Evolutionary conservation across 306 rosid genomes (phyloP).

Genomic region (Prunus armeniaca): DNA sequence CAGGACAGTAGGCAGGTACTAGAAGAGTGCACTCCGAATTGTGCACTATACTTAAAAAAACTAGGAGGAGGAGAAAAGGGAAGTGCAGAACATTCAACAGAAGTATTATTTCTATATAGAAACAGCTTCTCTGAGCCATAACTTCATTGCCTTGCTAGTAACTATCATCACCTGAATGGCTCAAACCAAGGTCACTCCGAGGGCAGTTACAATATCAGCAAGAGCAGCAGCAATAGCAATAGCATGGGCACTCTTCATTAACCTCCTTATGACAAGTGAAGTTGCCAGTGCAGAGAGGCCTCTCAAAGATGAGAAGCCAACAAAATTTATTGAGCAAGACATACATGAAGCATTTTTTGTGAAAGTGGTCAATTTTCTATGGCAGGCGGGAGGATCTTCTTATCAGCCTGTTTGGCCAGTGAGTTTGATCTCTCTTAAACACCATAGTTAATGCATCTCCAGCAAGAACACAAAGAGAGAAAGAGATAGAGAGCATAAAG

Average conservation of each 20-base stretch:
- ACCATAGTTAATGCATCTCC: too few species aligned
- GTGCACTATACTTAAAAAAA: neutral
- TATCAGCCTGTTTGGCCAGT: slow-evolving; percentile 79
- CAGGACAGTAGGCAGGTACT: slow-evolving; percentile 14
- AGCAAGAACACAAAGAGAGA: neutral
- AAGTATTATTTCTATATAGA: neutral
- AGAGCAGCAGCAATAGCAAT: slow-evolving; percentile 19
- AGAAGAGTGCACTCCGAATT: slow-evolving; percentile 17
- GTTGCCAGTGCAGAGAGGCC: slow-evolving; percentile 46
- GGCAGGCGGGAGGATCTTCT: slow-evolving; percentile 55
- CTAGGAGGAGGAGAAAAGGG: neutral
- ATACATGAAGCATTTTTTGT: slow-evolving; percentile 30
- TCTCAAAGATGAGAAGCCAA: slow-evolving; percentile 38
- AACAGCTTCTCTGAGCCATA: neutral
- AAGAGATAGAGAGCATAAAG: too few species aligned
- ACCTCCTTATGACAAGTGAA: slow-evolving; percentile 39
- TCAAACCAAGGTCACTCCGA: slow-evolving; percentile 18
- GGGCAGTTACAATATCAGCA: slow-evolving; percentile 31
- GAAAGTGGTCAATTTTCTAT: slow-evolving; percentile 42
- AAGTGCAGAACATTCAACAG: slow-evolving; percentile 3
- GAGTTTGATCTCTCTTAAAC: slow-evolving; percentile 24
- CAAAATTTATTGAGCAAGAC: slow-evolving; percentile 8
- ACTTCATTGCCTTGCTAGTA: slow-evolving; percentile 3
- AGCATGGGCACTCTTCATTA: slow-evolving; percentile 38
- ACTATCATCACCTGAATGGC: slow-evolving; percentile 38